Base-by-base conservation (phyloP, 257 asterid genomes). In the Solanum piurae region DNA sequence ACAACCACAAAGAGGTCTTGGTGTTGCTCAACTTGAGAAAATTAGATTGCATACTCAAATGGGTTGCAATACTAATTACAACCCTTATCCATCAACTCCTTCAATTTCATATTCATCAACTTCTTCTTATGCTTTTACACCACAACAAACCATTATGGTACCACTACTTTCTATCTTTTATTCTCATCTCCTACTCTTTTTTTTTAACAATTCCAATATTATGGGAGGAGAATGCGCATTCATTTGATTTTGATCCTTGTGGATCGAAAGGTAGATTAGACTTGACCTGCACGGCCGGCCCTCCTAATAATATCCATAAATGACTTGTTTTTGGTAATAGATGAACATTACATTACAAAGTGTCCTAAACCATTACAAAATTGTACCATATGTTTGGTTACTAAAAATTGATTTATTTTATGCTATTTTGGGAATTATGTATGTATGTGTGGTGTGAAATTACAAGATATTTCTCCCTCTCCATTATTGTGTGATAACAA, bases 11-110 rank as follows among this genome's bases (percentile, higher is more conserved):
- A 92, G 98, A 89, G 99, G 98, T 5, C 96, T 96, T 58, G 98
- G 99, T 34, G 98, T 95, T 90, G 98, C 99, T 5, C 98, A 96
- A 90, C 93, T 96, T 85, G 99, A 96, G 91, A 96, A 95, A 90
- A 96, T 96, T 89, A 95, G 98, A 92, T 87, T 96, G 88, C 95
- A 95, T 66, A 92, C 91, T 87, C 97, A 96, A 92, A 92, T 93
- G 84, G 96, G 95, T 9, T 88, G 93, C 62, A 87, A 40, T n/a
- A 86, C 49, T 29, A 44, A 44, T 44, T 91, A 89, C 29, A 91
- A 89, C 86, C 95, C 95, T 88, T 92, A 91, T 89, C 88, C 96
- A 1, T 85, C 94, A 9, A 90, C 87, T 37, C 88, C 93, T 1
- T 90, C 94, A 10, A 90, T 88, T 33, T 88, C 93, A 1, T 90